Evolutionary conservation across 1,284 basidiomycete species (phyloP), one percentile per base, ranked within the genome.

Genomic region (Quambalaria eucalypti): DNA sequence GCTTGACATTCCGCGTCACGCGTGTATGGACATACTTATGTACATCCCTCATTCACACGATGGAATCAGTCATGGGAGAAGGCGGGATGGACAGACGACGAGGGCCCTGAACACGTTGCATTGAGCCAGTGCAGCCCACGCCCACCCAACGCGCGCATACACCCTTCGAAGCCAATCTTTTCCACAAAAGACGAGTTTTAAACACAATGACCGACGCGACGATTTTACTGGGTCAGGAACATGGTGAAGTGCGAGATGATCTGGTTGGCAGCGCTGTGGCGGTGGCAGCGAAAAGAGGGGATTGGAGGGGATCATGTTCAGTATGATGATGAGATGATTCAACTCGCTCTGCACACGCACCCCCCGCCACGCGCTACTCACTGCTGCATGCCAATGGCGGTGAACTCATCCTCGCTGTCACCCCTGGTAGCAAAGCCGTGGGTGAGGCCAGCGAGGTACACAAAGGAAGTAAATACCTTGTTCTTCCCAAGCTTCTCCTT

Each of bases 381-480:
- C 42, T 59, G 51, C 33, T 33, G 28, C 56, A 60, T 60, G 28
- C 40, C 47, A 12, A 25, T 42, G 16, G 57, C 54, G 16, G 49
- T 51, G 51, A 46, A 61, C 28, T 47, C 52, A 40, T 62, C 47
- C 29, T 47, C 33, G 49, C 48, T 40, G 54, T 62, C 60, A 12
- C 58, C 57, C 14, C 52, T 40, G 26, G 52, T 50, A 4, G 60
- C 29, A 29, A 44, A 62, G 28, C 60, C 60, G 46, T 62, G 60
- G 16, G 46, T 26, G 33, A 51, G 33, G 16, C 46, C 39, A 30
- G 60, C 55, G 57, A 50, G 54, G 40, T 49, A 61, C 30, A 48
- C 54, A 19, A 38, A 51, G 31, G 49, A 56, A 9, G 42, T 40
- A 26, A 56, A 62, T 42, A 55, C 47, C 19, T 44, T 54, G 26